phyloP scores from a whole-genome alignment of 495 filamentous ascomycete genomes.

The Trichoderma reesei region DNA sequence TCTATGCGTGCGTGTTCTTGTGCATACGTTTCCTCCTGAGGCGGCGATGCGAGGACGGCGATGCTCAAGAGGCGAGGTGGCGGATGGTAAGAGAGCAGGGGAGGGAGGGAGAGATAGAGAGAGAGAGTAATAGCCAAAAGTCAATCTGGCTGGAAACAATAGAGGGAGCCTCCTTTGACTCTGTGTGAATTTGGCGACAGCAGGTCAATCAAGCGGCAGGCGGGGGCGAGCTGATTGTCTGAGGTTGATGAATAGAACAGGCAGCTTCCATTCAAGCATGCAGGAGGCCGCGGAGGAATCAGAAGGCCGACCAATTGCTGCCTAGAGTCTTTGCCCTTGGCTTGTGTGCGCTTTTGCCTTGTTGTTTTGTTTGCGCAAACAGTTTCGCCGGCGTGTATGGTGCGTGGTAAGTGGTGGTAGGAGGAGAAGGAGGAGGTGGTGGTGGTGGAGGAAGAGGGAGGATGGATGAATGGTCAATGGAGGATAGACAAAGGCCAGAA shows the following conservation, averaged over 20 bases:
- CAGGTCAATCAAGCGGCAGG: background rate
- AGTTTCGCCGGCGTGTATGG: too few relatives aligned
- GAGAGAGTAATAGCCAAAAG: background rate
- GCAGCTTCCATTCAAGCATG: conserved; percentile 1
- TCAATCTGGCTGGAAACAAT: background rate
- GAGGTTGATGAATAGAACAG: background rate
- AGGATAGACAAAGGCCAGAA: too few relatives aligned
- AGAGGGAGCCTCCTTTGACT: background rate
- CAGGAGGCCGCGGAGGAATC: background rate
- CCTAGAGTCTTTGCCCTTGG: too few relatives aligned
- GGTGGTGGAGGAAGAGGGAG: too few relatives aligned
- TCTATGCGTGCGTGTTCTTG: too few relatives aligned
- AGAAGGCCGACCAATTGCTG: background rate
- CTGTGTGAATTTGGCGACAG: background rate
- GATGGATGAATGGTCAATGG: too few relatives aligned
- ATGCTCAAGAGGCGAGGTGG: background rate
- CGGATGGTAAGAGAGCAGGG: background rate
- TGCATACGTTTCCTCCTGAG: too few relatives aligned
- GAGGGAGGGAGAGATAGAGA: background rate
- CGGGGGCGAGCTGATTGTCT: background rate
- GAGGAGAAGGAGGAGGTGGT: too few relatives aligned
- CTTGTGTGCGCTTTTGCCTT: too few relatives aligned
- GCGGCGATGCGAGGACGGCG: background rate
- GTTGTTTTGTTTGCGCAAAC: too few relatives aligned
- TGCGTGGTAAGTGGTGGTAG: too few relatives aligned